phyloP scores from a whole-genome alignment of 768 basidiomycete species.

The Ephemerocybe angulata region DNA sequence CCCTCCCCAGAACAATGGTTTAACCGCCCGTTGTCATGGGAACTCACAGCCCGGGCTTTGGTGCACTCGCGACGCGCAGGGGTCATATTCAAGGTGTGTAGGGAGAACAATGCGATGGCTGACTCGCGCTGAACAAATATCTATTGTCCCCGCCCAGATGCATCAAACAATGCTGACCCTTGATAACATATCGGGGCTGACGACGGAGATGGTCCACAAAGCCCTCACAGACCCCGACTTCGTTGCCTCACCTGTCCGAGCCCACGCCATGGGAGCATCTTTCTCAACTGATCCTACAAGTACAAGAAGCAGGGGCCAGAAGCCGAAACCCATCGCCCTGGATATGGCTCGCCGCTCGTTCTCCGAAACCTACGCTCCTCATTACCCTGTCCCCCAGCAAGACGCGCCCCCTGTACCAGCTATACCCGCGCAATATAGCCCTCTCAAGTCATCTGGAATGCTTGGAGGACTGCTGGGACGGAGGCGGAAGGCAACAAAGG shows the following conservation, averaged over 20 bases:
- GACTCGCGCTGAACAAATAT: slow-evolving; percentile 11
- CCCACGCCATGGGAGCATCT: slow-evolving; percentile 4
- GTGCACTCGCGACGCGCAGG: slow-evolving; percentile 48
- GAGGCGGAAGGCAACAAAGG: slow-evolving; percentile 28
- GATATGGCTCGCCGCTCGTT: slow-evolving; percentile 29
- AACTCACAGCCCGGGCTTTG: slow-evolving; percentile 42
- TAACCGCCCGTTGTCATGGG: slow-evolving; percentile 8
- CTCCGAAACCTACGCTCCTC: slow-evolving; percentile 30
- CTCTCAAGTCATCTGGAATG: slow-evolving; percentile 13
- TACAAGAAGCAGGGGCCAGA: neutral
- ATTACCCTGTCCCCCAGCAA: slow-evolving; percentile 22
- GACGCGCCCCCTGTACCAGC: slow-evolving; percentile 7
- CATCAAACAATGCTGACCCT: slow-evolving; percentile 45
- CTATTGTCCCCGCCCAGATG: slow-evolving; percentile 25
- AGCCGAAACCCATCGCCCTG: slow-evolving; percentile 15
- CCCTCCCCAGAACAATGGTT: slow-evolving; percentile 1
- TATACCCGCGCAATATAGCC: neutral
- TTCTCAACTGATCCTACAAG: slow-evolving; percentile 3
- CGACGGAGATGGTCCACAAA: slow-evolving; percentile 34
- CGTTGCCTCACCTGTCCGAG: neutral
- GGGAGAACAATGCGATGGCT: slow-evolving; percentile 10
- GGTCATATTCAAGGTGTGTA: slow-evolving; percentile 41
- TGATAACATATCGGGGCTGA: slow-evolving; percentile 42
- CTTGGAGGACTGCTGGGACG: slow-evolving; percentile 37
- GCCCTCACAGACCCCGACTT: slow-evolving; percentile 30